phyloP scores from a whole-genome alignment of 768 basidiomycete genomes.

The Postia placenta region DNA sequence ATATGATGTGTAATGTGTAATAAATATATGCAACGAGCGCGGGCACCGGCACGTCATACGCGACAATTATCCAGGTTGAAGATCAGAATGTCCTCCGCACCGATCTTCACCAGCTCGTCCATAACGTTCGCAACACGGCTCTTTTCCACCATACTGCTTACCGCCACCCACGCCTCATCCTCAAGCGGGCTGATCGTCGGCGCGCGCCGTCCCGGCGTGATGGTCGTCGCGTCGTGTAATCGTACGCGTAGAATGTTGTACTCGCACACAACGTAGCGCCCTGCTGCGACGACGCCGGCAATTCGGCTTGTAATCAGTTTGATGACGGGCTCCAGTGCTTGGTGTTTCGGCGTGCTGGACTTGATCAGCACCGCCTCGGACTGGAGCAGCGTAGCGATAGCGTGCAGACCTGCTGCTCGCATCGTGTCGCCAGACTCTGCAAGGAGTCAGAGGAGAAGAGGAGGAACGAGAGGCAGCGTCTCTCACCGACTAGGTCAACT shows the following conservation, averaged over 20 bases:
- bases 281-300: slow-evolving; percentile 85
- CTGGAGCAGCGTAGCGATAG: slow-evolving; percentile 83
- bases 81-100: slow-evolving; percentile 88
- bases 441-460: neutral
- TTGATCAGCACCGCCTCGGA: slow-evolving; percentile 93
- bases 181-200: slow-evolving; percentile 87
- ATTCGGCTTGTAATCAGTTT: slow-evolving; percentile 80
- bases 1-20: neutral
- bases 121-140: slow-evolving; percentile 73
- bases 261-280: slow-evolving; percentile 82
- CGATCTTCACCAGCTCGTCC: slow-evolving; percentile 78
- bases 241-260: slow-evolving; percentile 79
- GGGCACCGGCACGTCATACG: slow-evolving; percentile 52
- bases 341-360: slow-evolving; percentile 57
- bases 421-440: slow-evolving; percentile 98
- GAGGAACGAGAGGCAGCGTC: neutral
- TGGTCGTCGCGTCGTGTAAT: slow-evolving; percentile 51
- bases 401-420: slow-evolving; percentile 93
- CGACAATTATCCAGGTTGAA: slow-evolving; percentile 92
- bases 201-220: slow-evolving; percentile 88
- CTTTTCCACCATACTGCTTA: slow-evolving; percentile 90
- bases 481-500: slow-evolving; percentile 94
- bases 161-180: slow-evolving; percentile 81
- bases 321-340: slow-evolving; percentile 61
- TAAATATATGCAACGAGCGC: neutral